Evolutionary conservation across 306 rosid species (phyloP).

Genomic region (Carpinus fangiana): DNA sequence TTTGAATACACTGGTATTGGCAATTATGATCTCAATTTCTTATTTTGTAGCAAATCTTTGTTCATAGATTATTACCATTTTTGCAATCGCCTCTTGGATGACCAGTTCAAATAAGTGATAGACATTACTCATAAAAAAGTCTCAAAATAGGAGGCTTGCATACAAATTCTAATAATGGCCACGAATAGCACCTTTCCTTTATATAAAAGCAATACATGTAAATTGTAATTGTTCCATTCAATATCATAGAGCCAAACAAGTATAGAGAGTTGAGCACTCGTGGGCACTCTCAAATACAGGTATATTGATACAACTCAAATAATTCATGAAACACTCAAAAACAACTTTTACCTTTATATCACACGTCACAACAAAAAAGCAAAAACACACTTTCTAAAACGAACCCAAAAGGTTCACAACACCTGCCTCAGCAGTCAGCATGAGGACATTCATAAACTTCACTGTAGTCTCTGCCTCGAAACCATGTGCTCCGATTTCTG

Average conservation of each 20-base stretch:
- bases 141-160: background rate
- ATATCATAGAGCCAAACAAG: background rate
- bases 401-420: background rate
- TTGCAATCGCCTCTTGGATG: no score
- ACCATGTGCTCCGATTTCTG: conserved; percentile 85
- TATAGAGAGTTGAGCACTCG: background rate
- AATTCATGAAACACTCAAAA: no score
- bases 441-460: conserved; percentile 30
- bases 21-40: background rate
- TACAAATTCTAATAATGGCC: background rate
- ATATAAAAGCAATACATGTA: background rate
- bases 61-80: background rate
- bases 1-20: background rate
- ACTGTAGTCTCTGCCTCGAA: conserved; percentile 46
- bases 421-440: background rate
- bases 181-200: background rate
- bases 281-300: background rate
- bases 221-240: background rate
- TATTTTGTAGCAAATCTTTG: background rate
- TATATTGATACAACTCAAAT: background rate
- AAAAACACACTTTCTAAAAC: no score
- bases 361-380: no score
- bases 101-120: no score
- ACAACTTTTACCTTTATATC: no score
- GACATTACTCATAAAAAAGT: background rate